A percentile compares a stretch with the other conserved stretches of the same genome.
Evolutionary conservation across 2,329 filamentous ascomycete species (phyloP).

Genomic region (Phoma sp.): DNA sequence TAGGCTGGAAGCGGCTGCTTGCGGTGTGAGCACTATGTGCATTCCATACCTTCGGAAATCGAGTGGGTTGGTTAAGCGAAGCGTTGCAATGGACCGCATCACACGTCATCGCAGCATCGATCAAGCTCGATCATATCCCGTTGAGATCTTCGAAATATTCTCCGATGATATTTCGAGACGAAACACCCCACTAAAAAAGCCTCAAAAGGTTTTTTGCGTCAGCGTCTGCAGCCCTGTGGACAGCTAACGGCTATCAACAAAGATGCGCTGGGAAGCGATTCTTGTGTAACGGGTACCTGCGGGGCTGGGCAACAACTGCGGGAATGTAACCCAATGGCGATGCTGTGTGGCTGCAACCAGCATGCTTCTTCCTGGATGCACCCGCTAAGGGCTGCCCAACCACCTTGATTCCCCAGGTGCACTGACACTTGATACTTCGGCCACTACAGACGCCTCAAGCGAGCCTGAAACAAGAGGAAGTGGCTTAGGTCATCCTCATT

Average conservation of each 20-base stretch:
- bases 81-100: conserved; percentile 15
- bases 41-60: conserved; percentile 23
- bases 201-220: background rate
- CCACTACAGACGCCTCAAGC: conserved; percentile 28
- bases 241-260: conserved; percentile 9
- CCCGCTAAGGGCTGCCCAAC: conserved; percentile 33
- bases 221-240: conserved; percentile 14
- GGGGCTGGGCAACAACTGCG: conserved; percentile 21
- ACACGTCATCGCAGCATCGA: conserved; percentile 7
- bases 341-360: conserved; percentile 36
- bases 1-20: conserved; percentile 33
- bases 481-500: conserved; percentile 46
- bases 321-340: conserved; percentile 25
- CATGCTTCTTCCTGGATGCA: conserved; percentile 30
- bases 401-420: conserved; percentile 24
- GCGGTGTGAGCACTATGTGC: conserved; percentile 29
- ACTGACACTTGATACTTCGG: conserved; percentile 25
- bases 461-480: conserved; percentile 36
- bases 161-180: background rate
- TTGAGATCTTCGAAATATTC: background rate
- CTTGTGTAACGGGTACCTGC: conserved; percentile 26
- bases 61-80: conserved; percentile 17
- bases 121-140: background rate
- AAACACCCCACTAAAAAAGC: background rate
- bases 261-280: conserved; percentile 18